Percentiles rank a stretch among this genome's conserved stretches.
Conservation (phyloP, 2,329 filamentous ascomycete genomes). For the Thielaviopsis cerberus region DNA sequence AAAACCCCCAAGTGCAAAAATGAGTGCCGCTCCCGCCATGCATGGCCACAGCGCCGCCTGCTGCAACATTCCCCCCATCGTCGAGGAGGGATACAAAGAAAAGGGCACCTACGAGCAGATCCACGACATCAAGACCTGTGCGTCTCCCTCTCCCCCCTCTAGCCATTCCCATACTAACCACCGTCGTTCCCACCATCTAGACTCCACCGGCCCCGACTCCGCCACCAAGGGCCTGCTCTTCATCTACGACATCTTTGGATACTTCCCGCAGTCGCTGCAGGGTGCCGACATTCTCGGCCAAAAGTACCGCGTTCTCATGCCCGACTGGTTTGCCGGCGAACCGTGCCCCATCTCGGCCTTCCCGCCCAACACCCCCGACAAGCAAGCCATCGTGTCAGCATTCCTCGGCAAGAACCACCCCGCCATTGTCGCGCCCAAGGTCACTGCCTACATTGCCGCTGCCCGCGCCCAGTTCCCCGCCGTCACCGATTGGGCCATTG, state of each 20-base stretch:
- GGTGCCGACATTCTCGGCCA: constrained; percentile 48
- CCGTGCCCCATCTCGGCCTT: constrained; percentile 41
- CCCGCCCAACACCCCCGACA: constrained; percentile 45
- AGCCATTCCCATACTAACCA: not conserved
- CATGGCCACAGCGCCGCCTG: constrained; percentile 37
- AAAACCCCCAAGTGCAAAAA: no score
- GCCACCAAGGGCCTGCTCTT: constrained; percentile 40
- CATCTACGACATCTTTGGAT: constrained; percentile 51
- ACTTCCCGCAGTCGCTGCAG: constrained; percentile 51
- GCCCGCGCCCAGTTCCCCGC: constrained; percentile 32
- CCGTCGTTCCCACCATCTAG: constrained; percentile 16
- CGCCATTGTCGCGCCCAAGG: constrained; percentile 26
- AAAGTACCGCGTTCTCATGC: constrained; percentile 75
- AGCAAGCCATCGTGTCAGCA: constrained; percentile 35
- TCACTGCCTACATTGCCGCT: constrained; percentile 37
- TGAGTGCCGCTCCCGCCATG: constrained; percentile 32
- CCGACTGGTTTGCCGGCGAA: constrained; percentile 72
- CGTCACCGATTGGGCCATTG: constrained; percentile 39
- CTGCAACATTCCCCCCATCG: constrained; percentile 29
- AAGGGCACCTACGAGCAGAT: constrained; percentile 40
- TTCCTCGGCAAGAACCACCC: constrained; percentile 39
- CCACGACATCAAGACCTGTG: constrained; percentile 35
- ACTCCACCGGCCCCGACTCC: constrained; percentile 29
- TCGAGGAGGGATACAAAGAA: constrained; percentile 35
- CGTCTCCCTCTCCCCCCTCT: constrained; percentile 6